Evolutionary conservation across 179 eudicot genomes (phyloP).

Genomic region (Heliamphora pulchella): DNA sequence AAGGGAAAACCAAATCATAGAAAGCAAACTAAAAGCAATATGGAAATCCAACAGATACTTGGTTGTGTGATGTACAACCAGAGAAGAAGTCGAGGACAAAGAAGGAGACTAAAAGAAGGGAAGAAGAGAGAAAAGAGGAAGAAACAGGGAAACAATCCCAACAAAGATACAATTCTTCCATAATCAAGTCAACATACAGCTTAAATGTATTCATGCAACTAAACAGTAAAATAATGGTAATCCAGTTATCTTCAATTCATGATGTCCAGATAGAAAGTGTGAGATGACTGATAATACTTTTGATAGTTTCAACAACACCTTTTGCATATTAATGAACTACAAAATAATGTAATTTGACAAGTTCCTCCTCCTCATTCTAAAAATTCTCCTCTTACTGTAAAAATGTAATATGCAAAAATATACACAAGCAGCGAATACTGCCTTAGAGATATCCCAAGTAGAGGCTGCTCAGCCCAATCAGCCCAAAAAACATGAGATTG

Average conservation of each 20-base stretch:
- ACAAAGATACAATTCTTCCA: too few species aligned
- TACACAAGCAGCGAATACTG: background rate
- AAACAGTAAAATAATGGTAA: background rate
- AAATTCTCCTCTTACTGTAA: background rate
- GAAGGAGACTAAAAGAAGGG: too few species aligned
- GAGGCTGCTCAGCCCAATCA: background rate
- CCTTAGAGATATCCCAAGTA: conserved; percentile 5
- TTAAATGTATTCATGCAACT: background rate
- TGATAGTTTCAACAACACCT: background rate
- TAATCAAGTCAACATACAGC: too few species aligned
- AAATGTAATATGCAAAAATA: background rate
- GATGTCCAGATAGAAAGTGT: background rate
- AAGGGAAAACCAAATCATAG: background rate
- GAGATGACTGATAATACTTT: background rate
- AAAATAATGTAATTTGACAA: conserved; percentile 4
- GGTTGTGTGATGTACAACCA: too few species aligned
- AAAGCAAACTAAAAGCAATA: background rate
- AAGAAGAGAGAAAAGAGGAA: too few species aligned
- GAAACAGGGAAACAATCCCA: too few species aligned
- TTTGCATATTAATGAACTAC: background rate
- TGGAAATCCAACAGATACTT: background rate
- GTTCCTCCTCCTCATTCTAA: background rate
- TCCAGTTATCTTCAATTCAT: background rate
- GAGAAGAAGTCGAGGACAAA: too few species aligned
- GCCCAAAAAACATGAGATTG: background rate